Base-by-base conservation (phyloP, 2,329 filamentous ascomycete species). In the Pestalotiopsis fici region DNA sequence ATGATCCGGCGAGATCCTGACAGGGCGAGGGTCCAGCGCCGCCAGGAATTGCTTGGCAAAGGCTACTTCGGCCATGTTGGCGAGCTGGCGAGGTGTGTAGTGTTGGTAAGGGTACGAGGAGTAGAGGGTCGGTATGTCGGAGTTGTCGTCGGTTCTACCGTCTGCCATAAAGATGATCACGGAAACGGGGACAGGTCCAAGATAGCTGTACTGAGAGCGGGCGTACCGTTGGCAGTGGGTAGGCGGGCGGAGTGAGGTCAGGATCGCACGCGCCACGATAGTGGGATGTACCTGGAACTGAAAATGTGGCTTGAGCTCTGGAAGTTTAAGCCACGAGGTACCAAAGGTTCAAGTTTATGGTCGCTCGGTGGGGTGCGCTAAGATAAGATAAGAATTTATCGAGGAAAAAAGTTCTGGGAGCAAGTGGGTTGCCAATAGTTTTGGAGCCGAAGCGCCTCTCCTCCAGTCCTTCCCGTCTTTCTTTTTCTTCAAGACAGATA, bases 1-100 rank as follows among this genome's bases (percentile, higher is more conserved):
- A 88, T 98, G 92, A 79, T 98, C 94, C 71, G 93, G 85, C n/a
- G 91, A 90, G 70, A 98, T 88, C 84, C 95, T 97, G 74, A 90
- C 80, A 7, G 94, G 92, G 62, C 91, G 90, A 69, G 90, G 88
- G 81, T 97, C 94, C 70, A 98, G 88, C 25, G 89, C 87, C 64
- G 90, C 85, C 73, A 99, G 90, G 80, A 97, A 98, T 37, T 89
- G 86, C 81, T 92, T 94, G 73, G 94, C 92, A 79, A 98, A 98
- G 63, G 89, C 83, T 69, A 95, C 81, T 86, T 98, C 95, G n/a
- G 91, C 86, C 92, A 95, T 95, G 71, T 74, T 85, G 72, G 68
- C 78, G 70, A 59, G 27, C n/a, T 61, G 50, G 31, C 27, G 60
- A 28, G 43, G 23, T 39, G 59, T 56, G 50, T 56, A 64, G 66